Conservation (phyloP, 768 basidiomycete species). For the Myochromella boudieri region DNA sequence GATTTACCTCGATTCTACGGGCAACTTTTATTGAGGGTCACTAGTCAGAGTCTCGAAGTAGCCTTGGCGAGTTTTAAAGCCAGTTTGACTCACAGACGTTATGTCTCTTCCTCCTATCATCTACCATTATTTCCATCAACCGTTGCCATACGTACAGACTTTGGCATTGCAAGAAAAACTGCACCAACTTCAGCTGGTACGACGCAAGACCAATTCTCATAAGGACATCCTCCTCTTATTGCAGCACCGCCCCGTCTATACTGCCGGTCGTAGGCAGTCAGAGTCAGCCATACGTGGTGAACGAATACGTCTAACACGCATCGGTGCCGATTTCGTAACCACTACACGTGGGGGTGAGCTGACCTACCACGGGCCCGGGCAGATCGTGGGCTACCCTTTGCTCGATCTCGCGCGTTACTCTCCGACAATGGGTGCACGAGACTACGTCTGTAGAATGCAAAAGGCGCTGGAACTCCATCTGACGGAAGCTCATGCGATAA, state of each 20-base stretch:
- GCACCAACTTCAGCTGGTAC: slow-evolving; percentile 61
- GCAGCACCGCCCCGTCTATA: slow-evolving; percentile 94
- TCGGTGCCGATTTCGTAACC: slow-evolving; percentile 87
- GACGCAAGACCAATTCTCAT: slow-evolving; percentile 40
- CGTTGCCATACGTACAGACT: slow-evolving; percentile 72
- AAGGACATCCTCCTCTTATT: slow-evolving; percentile 75
- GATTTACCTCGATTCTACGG: no score
- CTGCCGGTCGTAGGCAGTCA: slow-evolving; percentile 86
- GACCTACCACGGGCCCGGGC: slow-evolving; percentile 97
- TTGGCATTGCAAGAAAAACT: slow-evolving; percentile 71
- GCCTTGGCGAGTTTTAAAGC: no score
- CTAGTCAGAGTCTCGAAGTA: no score
- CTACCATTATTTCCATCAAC: slow-evolving; percentile 76
- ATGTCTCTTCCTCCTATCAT: slow-evolving; percentile 61
- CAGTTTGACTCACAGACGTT: no score
- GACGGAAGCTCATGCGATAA: slow-evolving; percentile 55
- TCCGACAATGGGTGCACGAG: slow-evolving; percentile 69
- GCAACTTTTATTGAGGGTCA: no score
- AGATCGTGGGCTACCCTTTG: slow-evolving; percentile 93
- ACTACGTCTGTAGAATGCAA: slow-evolving; percentile 87
- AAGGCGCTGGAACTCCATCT: slow-evolving; percentile 66
- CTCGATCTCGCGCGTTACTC: slow-evolving; percentile 82
- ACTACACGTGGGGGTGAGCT: slow-evolving; percentile 88
- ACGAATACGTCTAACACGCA: slow-evolving; percentile 55
- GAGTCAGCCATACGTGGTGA: slow-evolving; percentile 60